Conservation (phyloP, 768 basidiomycete genomes). For the Phlegmacium glaucopus region DNA sequence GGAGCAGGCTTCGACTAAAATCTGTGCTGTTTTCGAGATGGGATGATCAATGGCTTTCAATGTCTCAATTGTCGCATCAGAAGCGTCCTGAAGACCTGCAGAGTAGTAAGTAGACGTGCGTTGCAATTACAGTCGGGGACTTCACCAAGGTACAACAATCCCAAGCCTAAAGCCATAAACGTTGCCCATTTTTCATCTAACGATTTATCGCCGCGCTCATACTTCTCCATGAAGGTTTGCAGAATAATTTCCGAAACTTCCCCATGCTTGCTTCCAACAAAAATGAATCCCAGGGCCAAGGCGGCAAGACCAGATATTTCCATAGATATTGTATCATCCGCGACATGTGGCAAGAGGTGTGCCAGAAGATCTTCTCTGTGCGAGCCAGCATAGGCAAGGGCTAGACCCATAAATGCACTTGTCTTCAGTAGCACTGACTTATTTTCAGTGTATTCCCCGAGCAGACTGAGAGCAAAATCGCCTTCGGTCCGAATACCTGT, state of each 20-base stretch:
- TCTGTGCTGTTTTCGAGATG: constrained; percentile 84
- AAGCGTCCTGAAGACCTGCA: constrained; percentile 85
- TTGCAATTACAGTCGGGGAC: constrained; percentile 1
- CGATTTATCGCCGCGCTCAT: constrained; percentile 58
- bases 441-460: constrained; percentile 88
- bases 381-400: constrained; percentile 92
- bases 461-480: constrained; percentile 87
- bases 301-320: constrained; percentile 86
- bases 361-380: constrained; percentile 81
- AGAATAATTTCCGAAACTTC: constrained; percentile 88
- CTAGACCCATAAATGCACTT: constrained; percentile 88
- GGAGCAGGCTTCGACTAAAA: constrained; percentile 90
- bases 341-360: constrained; percentile 75
- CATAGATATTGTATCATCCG: constrained; percentile 81
- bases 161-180: constrained; percentile 88
- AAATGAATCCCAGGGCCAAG: constrained; percentile 90
- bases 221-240: constrained; percentile 86
- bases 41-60: constrained; percentile 93
- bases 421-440: constrained; percentile 81
- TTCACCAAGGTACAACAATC: constrained; percentile 86
- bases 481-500: constrained; percentile 87
- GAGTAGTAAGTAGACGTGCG: constrained; percentile 1
- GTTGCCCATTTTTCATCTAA: constrained; percentile 93
- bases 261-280: constrained; percentile 92
- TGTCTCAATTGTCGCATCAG: constrained; percentile 91